Evolutionary conservation across 1,284 basidiomycete genomes (phyloP).

Genomic region (Waitea zeae): DNA sequence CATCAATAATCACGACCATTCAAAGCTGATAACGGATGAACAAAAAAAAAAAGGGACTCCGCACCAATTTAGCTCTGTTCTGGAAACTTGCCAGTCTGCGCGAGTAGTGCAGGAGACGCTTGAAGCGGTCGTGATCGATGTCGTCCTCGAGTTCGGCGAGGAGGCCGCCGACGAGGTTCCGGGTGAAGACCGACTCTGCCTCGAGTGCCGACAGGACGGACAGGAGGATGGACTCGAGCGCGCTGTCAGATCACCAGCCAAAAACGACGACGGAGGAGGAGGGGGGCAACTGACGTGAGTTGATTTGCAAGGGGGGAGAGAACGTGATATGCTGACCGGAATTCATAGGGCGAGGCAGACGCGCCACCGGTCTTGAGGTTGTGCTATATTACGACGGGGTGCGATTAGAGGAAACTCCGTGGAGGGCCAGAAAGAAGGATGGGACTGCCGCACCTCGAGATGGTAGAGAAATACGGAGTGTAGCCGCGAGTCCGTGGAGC

Average conservation of each 20-base stretch:
- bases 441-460: conserved; percentile 41
- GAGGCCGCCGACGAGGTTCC: conserved; percentile 73
- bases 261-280: no score
- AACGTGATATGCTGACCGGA: no score
- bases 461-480: conserved; percentile 82
- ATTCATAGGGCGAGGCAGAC: conserved; percentile 70
- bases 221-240: conserved; percentile 78
- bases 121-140: conserved; percentile 86
- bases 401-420: conserved; percentile 6
- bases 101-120: conserved; percentile 79
- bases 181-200: conserved; percentile 84
- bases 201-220: conserved; percentile 83
- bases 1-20: background rate
- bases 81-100: conserved; percentile 75
- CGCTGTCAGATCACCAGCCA: conserved; percentile 27
- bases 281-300: conserved; percentile 4
- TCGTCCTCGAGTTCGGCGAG: conserved; percentile 87
- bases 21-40: no score
- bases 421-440: conserved; percentile 2
- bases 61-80: conserved; percentile 68
- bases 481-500: conserved; percentile 68
- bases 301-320: no score
- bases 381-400: conserved; percentile 28
- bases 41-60: conserved; percentile 7
- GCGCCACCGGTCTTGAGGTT: conserved; percentile 59